These are phyloP conservation scores for Alternaria sp. DNA, from an alignment of 2,329 filamentous ascomycete genomes.

Conservation along the genomic window DNA sequence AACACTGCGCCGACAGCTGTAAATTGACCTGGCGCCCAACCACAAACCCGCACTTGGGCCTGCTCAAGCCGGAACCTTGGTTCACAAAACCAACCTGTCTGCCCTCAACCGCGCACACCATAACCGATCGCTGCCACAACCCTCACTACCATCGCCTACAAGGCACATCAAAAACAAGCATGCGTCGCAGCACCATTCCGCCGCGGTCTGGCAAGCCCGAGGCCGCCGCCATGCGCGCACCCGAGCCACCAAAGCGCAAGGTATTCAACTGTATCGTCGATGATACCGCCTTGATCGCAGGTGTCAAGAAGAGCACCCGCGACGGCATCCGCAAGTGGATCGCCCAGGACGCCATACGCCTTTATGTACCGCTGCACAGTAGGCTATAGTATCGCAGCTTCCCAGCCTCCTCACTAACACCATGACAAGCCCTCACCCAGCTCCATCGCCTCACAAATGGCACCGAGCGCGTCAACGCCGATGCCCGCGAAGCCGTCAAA, in stretches of 20 bases:
- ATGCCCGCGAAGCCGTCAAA: constrained; percentile 59
- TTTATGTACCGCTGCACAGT: constrained; percentile 63
- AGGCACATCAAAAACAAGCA: constrained; percentile 26
- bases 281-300: constrained; percentile 60
- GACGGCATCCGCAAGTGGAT: constrained; percentile 64
- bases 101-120: constrained; percentile 13
- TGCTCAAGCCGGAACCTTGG: constrained; percentile 21
- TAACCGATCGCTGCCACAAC: constrained; percentile 13
- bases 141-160: constrained; percentile 15
- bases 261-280: constrained; percentile 65
- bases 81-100: constrained; percentile 15
- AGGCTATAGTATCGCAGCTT: constrained; percentile 33
- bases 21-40: constrained; percentile 39
- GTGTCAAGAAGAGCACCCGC: constrained; percentile 61
- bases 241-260: constrained; percentile 53
- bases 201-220: constrained; percentile 40
- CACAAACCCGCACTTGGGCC: constrained; percentile 30
- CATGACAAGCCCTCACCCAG: constrained; percentile 54
- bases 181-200: constrained; percentile 46
- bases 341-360: constrained; percentile 58
- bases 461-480: constrained; percentile 54
- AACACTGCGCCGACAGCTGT: constrained; percentile 22
- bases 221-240: constrained; percentile 32
- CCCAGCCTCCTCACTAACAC: constrained; percentile 30
- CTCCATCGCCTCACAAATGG: constrained; percentile 56